A percentile compares a stretch with the other conserved stretches of the same genome.
Evolutionary conservation across 2,329 filamentous ascomycete genomes (phyloP).

Genomic region (Eutypa lata): DNA sequence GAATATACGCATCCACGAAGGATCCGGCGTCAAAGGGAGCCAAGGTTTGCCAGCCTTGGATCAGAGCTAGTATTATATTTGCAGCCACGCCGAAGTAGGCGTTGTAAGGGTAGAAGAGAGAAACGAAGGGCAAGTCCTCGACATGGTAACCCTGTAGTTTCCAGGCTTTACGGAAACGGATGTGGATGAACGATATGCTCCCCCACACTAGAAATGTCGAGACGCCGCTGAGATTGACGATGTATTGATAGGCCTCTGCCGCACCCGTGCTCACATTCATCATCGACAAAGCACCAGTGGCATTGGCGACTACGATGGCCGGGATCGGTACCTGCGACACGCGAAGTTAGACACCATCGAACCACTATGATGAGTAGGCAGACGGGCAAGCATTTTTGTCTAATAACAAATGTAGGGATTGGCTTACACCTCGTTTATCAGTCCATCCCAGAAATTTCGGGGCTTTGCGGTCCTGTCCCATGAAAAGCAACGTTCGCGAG

Average conservation of each 20-base stretch:
- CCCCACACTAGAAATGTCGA: slow-evolving; percentile 72
- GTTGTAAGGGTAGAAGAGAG: slow-evolving; percentile 53
- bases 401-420: too few relatives aligned
- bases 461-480: slow-evolving; percentile 71
- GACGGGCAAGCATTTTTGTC: too few relatives aligned
- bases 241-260: slow-evolving; percentile 62
- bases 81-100: slow-evolving; percentile 57
- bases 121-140: slow-evolving; percentile 53
- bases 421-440: slow-evolving; percentile 51
- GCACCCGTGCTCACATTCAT: slow-evolving; percentile 70
- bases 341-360: background rate
- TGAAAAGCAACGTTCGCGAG: slow-evolving; percentile 70
- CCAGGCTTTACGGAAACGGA: slow-evolving; percentile 68
- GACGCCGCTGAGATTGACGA: slow-evolving; percentile 68
- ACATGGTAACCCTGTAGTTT: slow-evolving; percentile 51
- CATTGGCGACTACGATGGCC: slow-evolving; percentile 66
- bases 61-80: slow-evolving; percentile 57
- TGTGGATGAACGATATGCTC: slow-evolving; percentile 66
- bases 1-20: slow-evolving; percentile 64
- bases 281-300: slow-evolving; percentile 69
- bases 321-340: slow-evolving; percentile 42
- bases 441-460: slow-evolving; percentile 68
- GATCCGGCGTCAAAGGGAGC: slow-evolving; percentile 54
- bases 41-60: slow-evolving; percentile 61
- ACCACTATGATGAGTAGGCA: too few relatives aligned